Evolutionary conservation across 768 basidiomycete species (phyloP).

Genomic region (Cystobasidium tubakii): DNA sequence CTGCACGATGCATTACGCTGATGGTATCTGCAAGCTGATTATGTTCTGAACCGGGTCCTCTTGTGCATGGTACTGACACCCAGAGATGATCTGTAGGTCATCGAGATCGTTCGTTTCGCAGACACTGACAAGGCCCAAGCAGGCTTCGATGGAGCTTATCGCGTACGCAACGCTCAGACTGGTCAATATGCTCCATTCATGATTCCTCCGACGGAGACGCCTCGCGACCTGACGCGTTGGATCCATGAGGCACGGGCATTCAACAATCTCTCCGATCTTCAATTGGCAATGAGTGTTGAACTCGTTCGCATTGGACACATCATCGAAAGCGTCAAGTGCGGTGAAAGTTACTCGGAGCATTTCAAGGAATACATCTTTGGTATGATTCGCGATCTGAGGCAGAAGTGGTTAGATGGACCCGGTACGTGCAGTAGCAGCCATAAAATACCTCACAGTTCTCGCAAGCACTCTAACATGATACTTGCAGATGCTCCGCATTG

Average conservation of each 20-base stretch:
- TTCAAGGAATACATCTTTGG: background rate
- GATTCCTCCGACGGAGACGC: background rate
- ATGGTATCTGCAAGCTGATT: no score
- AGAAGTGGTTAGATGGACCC: background rate
- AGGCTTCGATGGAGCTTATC: conserved; percentile 5
- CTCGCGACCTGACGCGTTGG: background rate
- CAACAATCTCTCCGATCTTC: conserved; percentile 1
- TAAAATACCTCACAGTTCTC: no score
- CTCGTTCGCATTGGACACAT: background rate
- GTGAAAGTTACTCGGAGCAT: background rate
- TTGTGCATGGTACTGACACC: background rate
- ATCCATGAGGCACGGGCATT: background rate
- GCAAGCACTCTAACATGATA: no score
- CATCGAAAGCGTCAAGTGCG: background rate
- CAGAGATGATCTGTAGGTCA: conserved; percentile 1
- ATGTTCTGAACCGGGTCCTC: no score
- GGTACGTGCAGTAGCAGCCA: no score
- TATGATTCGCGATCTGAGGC: background rate
- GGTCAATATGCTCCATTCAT: background rate
- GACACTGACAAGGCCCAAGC: background rate
- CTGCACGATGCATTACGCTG: no score
- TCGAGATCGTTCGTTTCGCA: background rate
- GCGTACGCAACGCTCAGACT: background rate
- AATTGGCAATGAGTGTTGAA: background rate
- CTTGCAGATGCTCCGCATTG: background rate